These are phyloP conservation scores for Myriosclerotinia curreyana DNA, from an alignment of 2,329 filamentous ascomycete species.

Conservation along the genomic window DNA sequence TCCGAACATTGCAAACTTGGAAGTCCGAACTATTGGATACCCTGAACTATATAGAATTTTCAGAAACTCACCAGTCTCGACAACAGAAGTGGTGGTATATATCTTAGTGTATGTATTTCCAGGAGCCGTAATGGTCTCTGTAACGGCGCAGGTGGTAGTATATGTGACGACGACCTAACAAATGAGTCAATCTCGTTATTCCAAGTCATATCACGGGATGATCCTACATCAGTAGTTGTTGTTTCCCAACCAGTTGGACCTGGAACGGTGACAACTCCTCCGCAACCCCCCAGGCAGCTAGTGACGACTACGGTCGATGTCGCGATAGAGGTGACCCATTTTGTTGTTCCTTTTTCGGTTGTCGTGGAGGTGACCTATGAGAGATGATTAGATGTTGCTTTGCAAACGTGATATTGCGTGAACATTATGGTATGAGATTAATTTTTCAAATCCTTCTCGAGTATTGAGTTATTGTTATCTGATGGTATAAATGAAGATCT, in stretches of 20 bases:
- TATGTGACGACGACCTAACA: conserved; percentile 19
- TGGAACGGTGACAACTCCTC: conserved; percentile 19
- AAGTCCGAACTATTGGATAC: no score
- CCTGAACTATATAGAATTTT: not conserved
- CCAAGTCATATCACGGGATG: not conserved
- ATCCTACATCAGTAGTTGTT: conserved; percentile 20
- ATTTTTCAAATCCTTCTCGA: not conserved
- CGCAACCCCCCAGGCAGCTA: conserved; percentile 20
- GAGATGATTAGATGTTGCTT: conserved; percentile 1
- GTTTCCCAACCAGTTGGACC: conserved; percentile 19
- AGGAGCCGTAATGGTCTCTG: conserved; percentile 4
- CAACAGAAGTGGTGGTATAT: conserved; percentile 46
- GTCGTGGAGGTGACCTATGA: conserved; percentile 15
- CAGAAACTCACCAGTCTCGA: conserved; percentile 32
- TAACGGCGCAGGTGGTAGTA: conserved; percentile 17
- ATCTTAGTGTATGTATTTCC: conserved; percentile 43
- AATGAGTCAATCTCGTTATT: conserved; percentile 3
- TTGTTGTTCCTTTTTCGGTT: conserved; percentile 8
- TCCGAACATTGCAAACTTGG: no score
- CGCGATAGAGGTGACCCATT: conserved; percentile 6
- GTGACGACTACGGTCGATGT: conserved; percentile 15
- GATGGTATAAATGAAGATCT: not conserved
- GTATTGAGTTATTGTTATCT: not conserved
- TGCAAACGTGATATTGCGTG: not conserved
- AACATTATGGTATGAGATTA: not conserved